Evolutionary conservation across 306 rosid species (phyloP).

Genomic region (Biancaea sappan): DNA sequence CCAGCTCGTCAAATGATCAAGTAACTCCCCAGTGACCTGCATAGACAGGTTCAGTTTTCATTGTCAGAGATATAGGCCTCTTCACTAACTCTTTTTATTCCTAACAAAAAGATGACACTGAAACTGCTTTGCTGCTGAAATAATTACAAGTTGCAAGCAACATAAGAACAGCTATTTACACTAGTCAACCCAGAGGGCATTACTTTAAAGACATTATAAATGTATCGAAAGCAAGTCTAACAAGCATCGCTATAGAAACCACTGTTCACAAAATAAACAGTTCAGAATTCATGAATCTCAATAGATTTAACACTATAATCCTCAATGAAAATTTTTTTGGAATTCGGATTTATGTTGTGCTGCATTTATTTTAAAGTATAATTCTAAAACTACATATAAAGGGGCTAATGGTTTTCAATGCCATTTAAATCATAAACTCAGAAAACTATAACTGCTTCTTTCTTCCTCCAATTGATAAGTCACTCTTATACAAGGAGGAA

Average conservation of each 20-base stretch:
- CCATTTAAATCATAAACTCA: not conserved
- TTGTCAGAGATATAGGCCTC: slow-evolving; percentile 10
- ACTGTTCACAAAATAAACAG: not conserved
- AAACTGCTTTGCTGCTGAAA: not conserved
- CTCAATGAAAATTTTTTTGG: not conserved
- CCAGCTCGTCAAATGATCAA: slow-evolving; percentile 80
- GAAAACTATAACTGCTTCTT: not conserved
- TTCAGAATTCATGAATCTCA: not conserved
- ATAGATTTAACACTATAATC: not conserved
- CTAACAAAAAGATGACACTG: not conserved
- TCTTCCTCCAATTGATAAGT: not conserved
- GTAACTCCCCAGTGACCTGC: slow-evolving; percentile 91
- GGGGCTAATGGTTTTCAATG: not conserved
- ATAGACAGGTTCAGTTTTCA: slow-evolving; percentile 19
- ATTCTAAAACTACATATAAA: not conserved
- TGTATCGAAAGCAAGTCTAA: not conserved
- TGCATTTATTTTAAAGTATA: not conserved
- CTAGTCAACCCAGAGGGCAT: not conserved
- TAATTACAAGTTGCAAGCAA: not conserved
- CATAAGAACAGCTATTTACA: not conserved
- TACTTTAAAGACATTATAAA: not conserved
- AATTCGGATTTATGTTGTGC: not conserved
- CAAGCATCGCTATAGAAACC: not conserved
- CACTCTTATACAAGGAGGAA: not conserved
- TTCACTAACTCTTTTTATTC: slow-evolving; percentile 3